Evolutionary conservation across 1,284 basidiomycete genomes (phyloP).

Genomic region (Heterobasidion irregulare): DNA sequence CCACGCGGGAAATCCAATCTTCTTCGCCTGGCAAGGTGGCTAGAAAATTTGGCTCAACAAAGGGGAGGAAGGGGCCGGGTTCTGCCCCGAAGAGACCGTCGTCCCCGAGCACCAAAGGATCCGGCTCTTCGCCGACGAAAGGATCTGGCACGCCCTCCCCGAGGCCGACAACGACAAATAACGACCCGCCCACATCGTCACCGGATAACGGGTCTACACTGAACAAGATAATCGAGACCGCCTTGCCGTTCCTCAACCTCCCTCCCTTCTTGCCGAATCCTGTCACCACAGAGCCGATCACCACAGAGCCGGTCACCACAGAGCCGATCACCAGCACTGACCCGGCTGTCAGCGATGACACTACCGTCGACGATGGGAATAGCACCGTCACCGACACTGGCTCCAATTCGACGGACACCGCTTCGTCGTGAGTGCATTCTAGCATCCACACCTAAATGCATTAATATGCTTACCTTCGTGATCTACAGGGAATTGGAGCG

Average conservation of each 20-base stretch:
- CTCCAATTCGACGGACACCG: neutral
- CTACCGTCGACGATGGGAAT: neutral
- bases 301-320: no score
- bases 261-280: neutral
- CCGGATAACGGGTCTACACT: neutral
- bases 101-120: no score
- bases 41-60: neutral
- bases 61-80: neutral
- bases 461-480: no score
- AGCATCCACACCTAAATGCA: no score
- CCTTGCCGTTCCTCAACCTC: neutral
- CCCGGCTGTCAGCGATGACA: neutral
- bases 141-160: no score
- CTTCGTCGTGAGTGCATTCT: neutral
- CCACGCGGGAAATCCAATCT: no score
- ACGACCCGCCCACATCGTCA: neutral
- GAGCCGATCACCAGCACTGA: neutral
- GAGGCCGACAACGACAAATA: no score
- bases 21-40: neutral
- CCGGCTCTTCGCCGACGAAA: no score
- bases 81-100: no score
- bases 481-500: neutral
- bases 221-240: neutral
- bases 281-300: neutral
- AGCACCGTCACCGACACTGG: neutral